Evolutionary conservation across 257 asterid species (phyloP).

Genomic region (Phtheirospermum japonicum): DNA sequence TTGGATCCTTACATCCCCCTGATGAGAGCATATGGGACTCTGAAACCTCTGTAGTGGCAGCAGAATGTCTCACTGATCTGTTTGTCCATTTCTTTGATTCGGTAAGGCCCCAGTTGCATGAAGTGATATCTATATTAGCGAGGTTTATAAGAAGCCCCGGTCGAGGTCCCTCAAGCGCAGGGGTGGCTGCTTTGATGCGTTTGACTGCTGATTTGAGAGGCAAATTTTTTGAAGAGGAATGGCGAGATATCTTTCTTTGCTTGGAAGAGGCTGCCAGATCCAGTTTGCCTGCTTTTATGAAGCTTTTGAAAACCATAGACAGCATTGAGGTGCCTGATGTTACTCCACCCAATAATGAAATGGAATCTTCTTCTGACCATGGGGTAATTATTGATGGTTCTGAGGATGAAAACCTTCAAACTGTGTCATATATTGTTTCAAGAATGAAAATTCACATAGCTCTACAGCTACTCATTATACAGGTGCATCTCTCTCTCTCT

Average conservation of each 20-base stretch:
- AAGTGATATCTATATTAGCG: conserved; percentile 62
- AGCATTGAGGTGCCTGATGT: conserved; percentile 54
- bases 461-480: conserved; percentile 63
- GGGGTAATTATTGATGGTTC: conserved; percentile 41
- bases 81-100: conserved; percentile 62
- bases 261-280: conserved; percentile 63
- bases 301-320: conserved; percentile 73
- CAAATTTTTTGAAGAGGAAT: conserved; percentile 65
- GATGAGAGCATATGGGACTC: conserved; percentile 79
- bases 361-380: conserved; percentile 44
- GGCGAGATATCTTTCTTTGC: conserved; percentile 63
- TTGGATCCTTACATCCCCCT: conserved; percentile 41
- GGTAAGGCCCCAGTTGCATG: conserved; percentile 64
- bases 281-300: conserved; percentile 54
- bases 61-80: conserved; percentile 67
- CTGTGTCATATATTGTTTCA: conserved; percentile 64
- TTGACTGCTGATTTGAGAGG: conserved; percentile 62
- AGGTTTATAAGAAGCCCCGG: conserved; percentile 63
- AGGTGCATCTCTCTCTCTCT: conserved; percentile 46
- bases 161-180: conserved; percentile 78
- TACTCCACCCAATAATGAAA: conserved; percentile 41
- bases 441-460: conserved; percentile 80
- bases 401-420: conserved; percentile 68
- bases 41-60: conserved; percentile 69
- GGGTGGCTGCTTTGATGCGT: conserved; percentile 72